phyloP scores from a whole-genome alignment of 2,329 filamentous ascomycete species.

The Neocatenulostroma microsporum region DNA sequence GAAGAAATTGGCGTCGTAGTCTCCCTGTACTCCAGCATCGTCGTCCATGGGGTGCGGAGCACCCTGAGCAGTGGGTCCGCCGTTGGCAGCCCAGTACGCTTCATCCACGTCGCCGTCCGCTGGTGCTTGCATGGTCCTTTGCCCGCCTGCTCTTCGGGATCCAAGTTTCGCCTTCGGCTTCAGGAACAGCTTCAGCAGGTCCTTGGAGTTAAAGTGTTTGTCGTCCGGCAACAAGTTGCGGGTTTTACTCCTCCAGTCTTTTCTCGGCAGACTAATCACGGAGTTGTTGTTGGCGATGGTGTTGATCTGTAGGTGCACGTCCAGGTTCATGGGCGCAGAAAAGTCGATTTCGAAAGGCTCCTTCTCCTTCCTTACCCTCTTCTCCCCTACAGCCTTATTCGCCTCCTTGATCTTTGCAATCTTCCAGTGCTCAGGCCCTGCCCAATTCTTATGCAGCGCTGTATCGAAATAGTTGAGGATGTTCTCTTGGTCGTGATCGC shows the following conservation, averaged over 20 bases:
- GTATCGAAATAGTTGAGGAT: constrained; percentile 98
- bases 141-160: constrained; percentile 46
- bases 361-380: constrained; percentile 88
- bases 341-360: constrained; percentile 96
- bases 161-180: constrained; percentile 87
- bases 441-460: constrained; percentile 94
- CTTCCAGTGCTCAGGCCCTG: constrained; percentile 96
- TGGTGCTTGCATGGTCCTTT: constrained; percentile 24
- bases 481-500: constrained; percentile 71
- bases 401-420: constrained; percentile 82
- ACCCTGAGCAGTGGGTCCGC: constrained; percentile 24
- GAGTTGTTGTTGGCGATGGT: constrained; percentile 73
- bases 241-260: constrained; percentile 91
- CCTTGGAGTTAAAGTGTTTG: constrained; percentile 94
- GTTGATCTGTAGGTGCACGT: constrained; percentile 68
- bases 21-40: constrained; percentile 58
- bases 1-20: constrained; percentile 98
- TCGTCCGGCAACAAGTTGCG: constrained; percentile 92
- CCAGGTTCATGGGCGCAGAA: constrained; percentile 60
- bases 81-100: constrained; percentile 94
- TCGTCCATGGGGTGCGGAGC: constrained; percentile 31
- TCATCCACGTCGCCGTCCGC: constrained; percentile 84
- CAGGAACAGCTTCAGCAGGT: constrained; percentile 80
- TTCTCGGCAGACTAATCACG: constrained; percentile 78
- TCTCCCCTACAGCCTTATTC: constrained; percentile 45